Conservation (phyloP, 495 filamentous ascomycete species). For the Podospora conica region DNA sequence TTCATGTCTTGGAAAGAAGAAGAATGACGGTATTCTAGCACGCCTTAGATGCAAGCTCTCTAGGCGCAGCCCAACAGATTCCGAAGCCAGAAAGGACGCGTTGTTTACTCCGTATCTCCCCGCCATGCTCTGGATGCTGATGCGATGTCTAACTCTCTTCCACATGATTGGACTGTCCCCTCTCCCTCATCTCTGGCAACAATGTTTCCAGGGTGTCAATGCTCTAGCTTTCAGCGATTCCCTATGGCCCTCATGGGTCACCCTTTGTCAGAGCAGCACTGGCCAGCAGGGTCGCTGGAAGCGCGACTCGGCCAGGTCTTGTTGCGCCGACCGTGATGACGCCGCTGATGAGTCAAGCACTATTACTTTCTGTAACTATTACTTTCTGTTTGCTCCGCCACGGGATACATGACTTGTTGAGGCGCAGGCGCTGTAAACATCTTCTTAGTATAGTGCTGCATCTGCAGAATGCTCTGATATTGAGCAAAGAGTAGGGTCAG, state of each 20-base stretch:
- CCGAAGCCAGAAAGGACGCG: neutral
- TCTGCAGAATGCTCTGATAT: slow-evolving; percentile 1
- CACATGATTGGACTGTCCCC: slow-evolving; percentile 8
- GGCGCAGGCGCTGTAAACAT: slow-evolving; percentile 8
- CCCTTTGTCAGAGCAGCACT: slow-evolving; percentile 9
- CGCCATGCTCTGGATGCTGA: neutral
- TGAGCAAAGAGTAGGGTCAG: slow-evolving; percentile 14
- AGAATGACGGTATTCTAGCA: neutral
- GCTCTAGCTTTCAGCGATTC: neutral
- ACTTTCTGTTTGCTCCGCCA: neutral
- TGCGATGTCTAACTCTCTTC: neutral
- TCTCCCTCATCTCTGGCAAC: too few relatives aligned
- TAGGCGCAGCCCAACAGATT: too few relatives aligned
- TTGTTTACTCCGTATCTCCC: neutral
- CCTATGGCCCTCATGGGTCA: slow-evolving; percentile 3
- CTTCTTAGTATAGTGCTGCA: slow-evolving; percentile 11
- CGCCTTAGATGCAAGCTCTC: too few relatives aligned
- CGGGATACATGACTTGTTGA: too few relatives aligned
- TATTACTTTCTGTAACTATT: too few relatives aligned
- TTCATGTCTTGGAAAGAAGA: too few relatives aligned
- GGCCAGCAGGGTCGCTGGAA: slow-evolving; percentile 14
- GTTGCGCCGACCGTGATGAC: neutral
- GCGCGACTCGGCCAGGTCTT: slow-evolving; percentile 7
- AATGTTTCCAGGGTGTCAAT: slow-evolving; percentile 4
- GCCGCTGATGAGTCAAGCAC: slow-evolving; percentile 4